Conservation (phyloP, 768 basidiomycete genomes). For the Trametes cinnabarina region DNA sequence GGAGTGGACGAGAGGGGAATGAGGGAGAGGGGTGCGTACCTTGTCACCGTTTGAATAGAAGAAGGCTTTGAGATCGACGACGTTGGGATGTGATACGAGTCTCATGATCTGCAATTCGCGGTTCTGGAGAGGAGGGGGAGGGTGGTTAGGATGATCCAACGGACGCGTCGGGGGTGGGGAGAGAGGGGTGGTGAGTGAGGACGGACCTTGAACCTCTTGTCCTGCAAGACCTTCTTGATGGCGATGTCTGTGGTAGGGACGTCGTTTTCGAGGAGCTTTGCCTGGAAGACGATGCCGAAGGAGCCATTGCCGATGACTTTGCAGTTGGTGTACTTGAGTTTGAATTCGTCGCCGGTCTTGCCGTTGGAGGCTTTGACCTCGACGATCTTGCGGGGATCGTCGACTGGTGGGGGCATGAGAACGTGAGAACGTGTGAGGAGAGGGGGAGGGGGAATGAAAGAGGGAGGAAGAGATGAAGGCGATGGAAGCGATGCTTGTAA, state of each 20-base stretch:
- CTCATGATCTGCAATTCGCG: conserved; percentile 99
- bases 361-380: conserved; percentile 95
- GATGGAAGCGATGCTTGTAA: conserved; percentile 17
- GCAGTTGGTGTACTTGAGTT: conserved; percentile 93
- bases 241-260: conserved; percentile 81
- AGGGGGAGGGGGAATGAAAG: conserved; percentile 18
- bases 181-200: conserved; percentile 3
- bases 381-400: conserved; percentile 96
- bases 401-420: conserved; percentile 61
- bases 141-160: background rate
- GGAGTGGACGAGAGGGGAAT: conserved; percentile 1
- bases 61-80: conserved; percentile 95
- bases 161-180: background rate
- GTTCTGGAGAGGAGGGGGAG: conserved; percentile 56
- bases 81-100: conserved; percentile 94
- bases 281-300: conserved; percentile 98
- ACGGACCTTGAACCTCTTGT: conserved; percentile 99
- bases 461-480: conserved; percentile 19
- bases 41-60: conserved; percentile 99
- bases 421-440: background rate
- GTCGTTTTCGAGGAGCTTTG: conserved; percentile 67
- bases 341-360: conserved; percentile 83
- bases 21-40: too few relatives aligned
- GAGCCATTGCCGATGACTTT: conserved; percentile 99
- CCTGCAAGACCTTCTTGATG: conserved; percentile 99